Percentiles rank a stretch among this genome's conserved stretches.
These are phyloP conservation scores for Malassezia obtusa DNA, from an alignment of 1,284 basidiomycete genomes.

Conservation along the genomic window DNA sequence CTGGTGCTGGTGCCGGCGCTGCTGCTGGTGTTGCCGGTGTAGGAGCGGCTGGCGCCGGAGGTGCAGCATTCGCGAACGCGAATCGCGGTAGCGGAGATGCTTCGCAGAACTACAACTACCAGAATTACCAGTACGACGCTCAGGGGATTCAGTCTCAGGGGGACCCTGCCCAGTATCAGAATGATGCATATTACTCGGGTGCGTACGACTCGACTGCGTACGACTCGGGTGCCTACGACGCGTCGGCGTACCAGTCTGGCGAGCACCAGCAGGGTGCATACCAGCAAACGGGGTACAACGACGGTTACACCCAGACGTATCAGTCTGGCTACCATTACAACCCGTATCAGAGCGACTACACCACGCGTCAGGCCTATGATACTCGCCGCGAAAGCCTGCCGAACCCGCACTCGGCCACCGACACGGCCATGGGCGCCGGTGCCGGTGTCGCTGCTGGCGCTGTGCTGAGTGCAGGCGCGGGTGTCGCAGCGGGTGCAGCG, in stretches of 20 bases:
- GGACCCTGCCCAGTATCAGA: neutral
- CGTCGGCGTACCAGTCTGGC: neutral
- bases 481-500: neutral
- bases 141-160: no score
- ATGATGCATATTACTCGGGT: neutral
- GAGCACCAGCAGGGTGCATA: neutral
- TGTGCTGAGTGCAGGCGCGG: neutral
- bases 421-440: neutral
- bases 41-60: conserved; percentile 4
- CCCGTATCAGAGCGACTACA: no score
- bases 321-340: neutral
- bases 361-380: no score
- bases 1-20: conserved; percentile 16
- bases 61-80: conserved; percentile 11
- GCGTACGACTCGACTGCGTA: neutral
- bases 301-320: neutral
- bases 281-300: neutral
- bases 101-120: no score
- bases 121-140: no score
- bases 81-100: no score
- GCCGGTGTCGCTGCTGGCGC: neutral
- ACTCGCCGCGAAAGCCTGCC: no score
- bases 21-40: conserved; percentile 17
- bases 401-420: neutral
- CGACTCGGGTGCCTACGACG: neutral